Percentiles rank a stretch among this genome's conserved stretches.
These are phyloP conservation scores for Tubosaeta sp. DNA, from an alignment of 768 basidiomycete genomes.

Conservation along the genomic window DNA sequence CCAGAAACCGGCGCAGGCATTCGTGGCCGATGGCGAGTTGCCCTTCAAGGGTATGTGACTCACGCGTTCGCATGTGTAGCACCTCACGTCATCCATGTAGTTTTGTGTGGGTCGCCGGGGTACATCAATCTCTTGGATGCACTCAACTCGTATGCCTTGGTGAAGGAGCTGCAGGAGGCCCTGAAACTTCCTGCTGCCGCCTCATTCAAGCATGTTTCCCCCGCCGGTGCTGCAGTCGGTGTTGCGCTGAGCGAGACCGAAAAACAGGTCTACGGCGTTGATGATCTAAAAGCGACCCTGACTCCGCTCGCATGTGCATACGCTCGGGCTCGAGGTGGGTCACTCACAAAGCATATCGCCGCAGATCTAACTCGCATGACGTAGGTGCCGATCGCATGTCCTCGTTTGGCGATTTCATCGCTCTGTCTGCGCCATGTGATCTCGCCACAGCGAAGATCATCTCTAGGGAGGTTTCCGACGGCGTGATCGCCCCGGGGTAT, in stretches of 20 bases:
- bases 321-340: slow-evolving; percentile 86
- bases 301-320: slow-evolving; percentile 91
- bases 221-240: slow-evolving; percentile 94
- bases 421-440: slow-evolving; percentile 89
- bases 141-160: slow-evolving; percentile 93
- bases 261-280: slow-evolving; percentile 93
- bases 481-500: slow-evolving; percentile 96
- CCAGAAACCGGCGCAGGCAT: slow-evolving; percentile 97
- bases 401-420: slow-evolving; percentile 98
- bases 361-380: slow-evolving; percentile 7
- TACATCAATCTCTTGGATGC: slow-evolving; percentile 99
- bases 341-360: background rate
- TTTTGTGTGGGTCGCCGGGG: slow-evolving; percentile 89
- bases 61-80: background rate
- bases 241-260: slow-evolving; percentile 76
- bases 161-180: slow-evolving; percentile 87
- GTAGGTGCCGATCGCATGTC: slow-evolving; percentile 98
- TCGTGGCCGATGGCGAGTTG: slow-evolving; percentile 79
- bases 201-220: slow-evolving; percentile 99
- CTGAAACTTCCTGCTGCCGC: slow-evolving; percentile 91
- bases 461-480: slow-evolving; percentile 98
- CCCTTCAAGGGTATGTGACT: slow-evolving; percentile 79
- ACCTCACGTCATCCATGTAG: slow-evolving; percentile 37
- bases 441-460: slow-evolving; percentile 94
- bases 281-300: slow-evolving; percentile 87